phyloP scores from a whole-genome alignment of 2,329 filamentous ascomycete genomes.

The Alternaria infectoria region DNA sequence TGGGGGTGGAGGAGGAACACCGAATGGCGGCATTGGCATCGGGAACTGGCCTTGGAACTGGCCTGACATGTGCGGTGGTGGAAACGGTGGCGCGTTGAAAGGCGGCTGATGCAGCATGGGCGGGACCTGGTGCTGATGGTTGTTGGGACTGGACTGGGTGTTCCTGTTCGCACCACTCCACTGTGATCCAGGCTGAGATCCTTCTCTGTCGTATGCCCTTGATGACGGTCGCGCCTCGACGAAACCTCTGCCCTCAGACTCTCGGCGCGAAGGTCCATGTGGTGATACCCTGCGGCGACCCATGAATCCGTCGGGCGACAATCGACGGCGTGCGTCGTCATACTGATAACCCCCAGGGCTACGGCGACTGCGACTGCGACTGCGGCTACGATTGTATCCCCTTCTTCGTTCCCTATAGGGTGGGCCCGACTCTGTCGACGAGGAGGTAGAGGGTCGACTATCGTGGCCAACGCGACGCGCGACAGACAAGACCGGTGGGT shows the following conservation, averaged over 20 bases:
- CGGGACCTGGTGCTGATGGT: conserved; percentile 11
- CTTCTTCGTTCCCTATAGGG: conserved; percentile 17
- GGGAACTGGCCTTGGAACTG: conserved; percentile 28
- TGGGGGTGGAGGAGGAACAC: conserved; percentile 27
- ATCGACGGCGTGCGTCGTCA: conserved; percentile 19
- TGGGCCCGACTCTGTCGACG: conserved; percentile 15
- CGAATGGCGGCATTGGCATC: conserved; percentile 23
- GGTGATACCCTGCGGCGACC: conserved; percentile 20
- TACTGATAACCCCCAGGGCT: conserved; percentile 20
- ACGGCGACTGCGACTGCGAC: conserved; percentile 19
- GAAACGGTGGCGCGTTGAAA: conserved; percentile 26
- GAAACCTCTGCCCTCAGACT: conserved; percentile 11
- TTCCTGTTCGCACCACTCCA: conserved; percentile 14
- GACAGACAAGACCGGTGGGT: conserved; percentile 1
- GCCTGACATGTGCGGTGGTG: conserved; percentile 20
- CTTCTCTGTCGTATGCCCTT: conserved; percentile 10
- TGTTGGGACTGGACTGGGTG: conserved; percentile 6
- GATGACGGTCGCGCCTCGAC: conserved; percentile 15
- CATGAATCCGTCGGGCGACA: conserved; percentile 17
- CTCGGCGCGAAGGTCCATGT: not conserved
- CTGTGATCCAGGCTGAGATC: conserved; percentile 15
- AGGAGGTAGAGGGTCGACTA: conserved; percentile 18
- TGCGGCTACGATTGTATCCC: conserved; percentile 17
- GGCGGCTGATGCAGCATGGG: conserved; percentile 14
- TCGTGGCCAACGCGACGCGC: conserved; percentile 15